phyloP scores from a whole-genome alignment of 2,329 filamentous ascomycete genomes.

The Hypoxylon sp. region DNA sequence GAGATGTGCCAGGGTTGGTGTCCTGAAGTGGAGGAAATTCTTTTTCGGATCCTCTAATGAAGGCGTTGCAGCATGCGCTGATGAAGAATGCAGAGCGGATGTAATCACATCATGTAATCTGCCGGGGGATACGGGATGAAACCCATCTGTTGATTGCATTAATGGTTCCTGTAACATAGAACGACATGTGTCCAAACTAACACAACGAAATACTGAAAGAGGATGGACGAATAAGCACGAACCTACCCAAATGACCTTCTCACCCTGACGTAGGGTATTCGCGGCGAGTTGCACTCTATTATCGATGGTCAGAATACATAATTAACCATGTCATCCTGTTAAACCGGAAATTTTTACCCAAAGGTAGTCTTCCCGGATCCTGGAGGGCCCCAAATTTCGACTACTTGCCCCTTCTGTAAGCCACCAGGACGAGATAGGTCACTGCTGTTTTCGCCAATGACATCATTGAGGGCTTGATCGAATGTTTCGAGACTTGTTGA shows the following conservation, averaged over 20 bases:
- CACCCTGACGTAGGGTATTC: conserved; percentile 72
- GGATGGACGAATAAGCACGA: conserved; percentile 33
- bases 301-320: conserved; percentile 32
- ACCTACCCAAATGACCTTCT: conserved; percentile 86
- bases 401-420: conserved; percentile 81
- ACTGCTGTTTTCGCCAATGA: conserved; percentile 34
- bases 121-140: conserved; percentile 60
- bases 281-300: conserved; percentile 78
- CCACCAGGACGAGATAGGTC: conserved; percentile 63
- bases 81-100: conserved; percentile 25
- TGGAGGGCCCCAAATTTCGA: conserved; percentile 89
- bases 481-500: conserved; percentile 70
- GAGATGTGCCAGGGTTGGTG: conserved; percentile 77
- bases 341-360: conserved; percentile 69
- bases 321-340: not conserved
- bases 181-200: conserved; percentile 13
- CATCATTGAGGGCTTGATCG: conserved; percentile 64
- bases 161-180: conserved; percentile 31
- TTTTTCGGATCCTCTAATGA: conserved; percentile 36
- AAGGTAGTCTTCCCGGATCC: conserved; percentile 88
- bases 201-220: conserved; percentile 22
- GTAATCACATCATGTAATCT: conserved; percentile 56
- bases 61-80: conserved; percentile 20
- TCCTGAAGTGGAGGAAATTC: conserved; percentile 66
- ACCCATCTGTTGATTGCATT: conserved; percentile 57